Evolutionary conservation across 768 basidiomycete species (phyloP).

Genomic region (Lentinula raphanica): DNA sequence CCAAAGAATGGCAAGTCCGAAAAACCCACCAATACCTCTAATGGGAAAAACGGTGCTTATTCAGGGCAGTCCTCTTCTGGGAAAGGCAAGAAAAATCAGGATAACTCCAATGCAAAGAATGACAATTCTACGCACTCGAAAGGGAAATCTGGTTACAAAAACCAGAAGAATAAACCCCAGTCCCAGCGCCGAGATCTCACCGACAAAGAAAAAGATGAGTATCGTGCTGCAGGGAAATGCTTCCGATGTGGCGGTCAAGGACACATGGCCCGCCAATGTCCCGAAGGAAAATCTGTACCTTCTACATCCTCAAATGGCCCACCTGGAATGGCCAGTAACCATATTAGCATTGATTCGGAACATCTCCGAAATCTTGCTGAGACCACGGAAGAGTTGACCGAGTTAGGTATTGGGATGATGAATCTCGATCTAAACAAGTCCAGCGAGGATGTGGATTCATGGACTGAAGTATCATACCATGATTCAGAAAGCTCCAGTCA

Average conservation of each 20-base stretch:
- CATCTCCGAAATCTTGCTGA: neutral
- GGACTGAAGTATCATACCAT: neutral
- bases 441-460: too few relatives aligned
- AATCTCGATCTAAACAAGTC: too few relatives aligned
- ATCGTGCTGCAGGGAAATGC: constrained; percentile 3
- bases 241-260: constrained; percentile 7
- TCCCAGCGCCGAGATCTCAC: neutral
- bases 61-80: too few relatives aligned
- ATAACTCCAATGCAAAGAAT: too few relatives aligned
- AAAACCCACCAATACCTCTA: too few relatives aligned
- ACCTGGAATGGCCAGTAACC: constrained; percentile 4
- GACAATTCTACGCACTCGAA: too few relatives aligned
- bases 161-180: neutral
- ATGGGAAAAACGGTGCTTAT: too few relatives aligned
- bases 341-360: constrained; percentile 4
- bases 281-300: neutral
- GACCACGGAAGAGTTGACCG: constrained; percentile 3
- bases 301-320: neutral
- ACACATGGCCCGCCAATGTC: constrained; percentile 8
- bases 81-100: too few relatives aligned
- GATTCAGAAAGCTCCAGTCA: too few relatives aligned
- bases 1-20: too few relatives aligned
- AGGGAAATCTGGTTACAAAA: neutral
- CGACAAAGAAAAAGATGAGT: constrained; percentile 9
- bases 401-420: neutral